Conservation (phyloP, 1,139 yeast species). For the Candida tropicalis region DNA sequence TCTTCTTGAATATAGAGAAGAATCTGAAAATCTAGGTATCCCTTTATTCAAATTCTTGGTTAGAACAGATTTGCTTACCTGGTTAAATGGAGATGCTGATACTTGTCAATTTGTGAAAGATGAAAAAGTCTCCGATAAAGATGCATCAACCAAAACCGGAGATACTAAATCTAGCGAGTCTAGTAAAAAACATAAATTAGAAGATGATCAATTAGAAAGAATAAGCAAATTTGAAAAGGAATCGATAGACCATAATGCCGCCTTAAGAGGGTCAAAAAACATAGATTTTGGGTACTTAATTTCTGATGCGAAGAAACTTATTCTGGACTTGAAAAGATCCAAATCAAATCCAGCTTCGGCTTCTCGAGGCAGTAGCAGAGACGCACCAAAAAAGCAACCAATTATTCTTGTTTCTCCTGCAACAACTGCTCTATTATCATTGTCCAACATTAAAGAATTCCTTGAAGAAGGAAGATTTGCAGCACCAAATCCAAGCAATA, state of each 20-base stretch:
- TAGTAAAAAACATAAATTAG: conserved; percentile 31
- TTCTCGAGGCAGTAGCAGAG: conserved; percentile 6
- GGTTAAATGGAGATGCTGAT: conserved; percentile 72
- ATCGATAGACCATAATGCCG: conserved; percentile 76
- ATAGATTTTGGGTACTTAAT: conserved; percentile 75
- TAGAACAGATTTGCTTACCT: conserved; percentile 79
- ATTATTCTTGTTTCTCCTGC: conserved; percentile 92
- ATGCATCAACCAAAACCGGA: conserved; percentile 11
- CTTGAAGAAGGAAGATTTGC: conserved; percentile 75
- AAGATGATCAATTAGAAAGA: conserved; percentile 59
- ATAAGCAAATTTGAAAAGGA: conserved; percentile 64
- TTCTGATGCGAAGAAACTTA: conserved; percentile 68
- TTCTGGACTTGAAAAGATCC: conserved; percentile 53
- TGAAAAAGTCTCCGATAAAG: conserved; percentile 20
- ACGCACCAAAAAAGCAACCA: conserved; percentile 62
- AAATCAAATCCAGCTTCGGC: conserved; percentile 24
- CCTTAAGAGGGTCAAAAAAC: conserved; percentile 75
- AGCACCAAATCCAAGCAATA: conserved; percentile 52
- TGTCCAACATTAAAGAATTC: conserved; percentile 80
- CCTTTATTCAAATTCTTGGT: conserved; percentile 81
- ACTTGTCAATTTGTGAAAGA: conserved; percentile 52
- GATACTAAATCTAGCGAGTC: conserved; percentile 9
- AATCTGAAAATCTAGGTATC: conserved; percentile 65
- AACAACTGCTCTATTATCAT: conserved; percentile 83
- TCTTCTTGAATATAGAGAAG: conserved; percentile 80